A percentile compares a stretch with the other conserved stretches of the same genome.
These are phyloP conservation scores for Mycena vitilis DNA, from an alignment of 768 basidiomycete genomes.

Conservation along the genomic window DNA sequence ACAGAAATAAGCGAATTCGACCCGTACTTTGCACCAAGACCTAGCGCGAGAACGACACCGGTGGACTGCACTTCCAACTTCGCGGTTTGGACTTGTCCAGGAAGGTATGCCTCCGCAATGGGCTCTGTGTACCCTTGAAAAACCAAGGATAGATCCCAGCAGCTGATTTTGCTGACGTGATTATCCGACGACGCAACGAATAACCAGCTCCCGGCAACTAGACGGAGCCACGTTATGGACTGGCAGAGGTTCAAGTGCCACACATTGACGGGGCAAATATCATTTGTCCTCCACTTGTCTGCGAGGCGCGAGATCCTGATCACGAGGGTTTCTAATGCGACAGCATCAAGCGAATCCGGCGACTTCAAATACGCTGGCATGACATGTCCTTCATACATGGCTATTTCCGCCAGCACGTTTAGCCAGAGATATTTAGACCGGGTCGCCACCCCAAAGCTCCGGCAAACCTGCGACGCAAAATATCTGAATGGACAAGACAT, in stretches of 20 bases:
- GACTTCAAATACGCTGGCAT: conserved; percentile 14
- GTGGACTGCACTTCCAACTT: conserved; percentile 19
- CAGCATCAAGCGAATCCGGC: not conserved
- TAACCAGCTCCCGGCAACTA: conserved; percentile 23
- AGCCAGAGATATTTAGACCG: no score
- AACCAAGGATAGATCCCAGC: conserved; percentile 27
- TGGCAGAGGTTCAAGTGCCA: conserved; percentile 13
- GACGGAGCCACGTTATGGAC: conserved; percentile 33
- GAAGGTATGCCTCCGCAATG: conserved; percentile 25
- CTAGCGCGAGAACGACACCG: conserved; percentile 26
- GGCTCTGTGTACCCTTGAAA: conserved; percentile 15
- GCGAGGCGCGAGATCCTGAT: not conserved
- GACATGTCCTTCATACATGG: no score
- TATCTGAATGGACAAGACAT: no score
- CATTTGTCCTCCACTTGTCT: not conserved
- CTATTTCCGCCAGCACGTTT: no score
- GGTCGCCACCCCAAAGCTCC: no score
- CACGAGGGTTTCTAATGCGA: conserved; percentile 8
- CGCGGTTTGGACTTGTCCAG: conserved; percentile 24
- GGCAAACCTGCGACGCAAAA: no score
- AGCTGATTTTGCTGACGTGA: conserved; percentile 21
- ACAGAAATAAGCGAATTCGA: no score
- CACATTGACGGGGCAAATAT: not conserved
- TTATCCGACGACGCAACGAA: conserved; percentile 32
- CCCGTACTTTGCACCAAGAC: conserved; percentile 16